Evolutionary conservation across 1,284 basidiomycete genomes (phyloP).

Genomic region (Microbotryomycetes sp.): DNA sequence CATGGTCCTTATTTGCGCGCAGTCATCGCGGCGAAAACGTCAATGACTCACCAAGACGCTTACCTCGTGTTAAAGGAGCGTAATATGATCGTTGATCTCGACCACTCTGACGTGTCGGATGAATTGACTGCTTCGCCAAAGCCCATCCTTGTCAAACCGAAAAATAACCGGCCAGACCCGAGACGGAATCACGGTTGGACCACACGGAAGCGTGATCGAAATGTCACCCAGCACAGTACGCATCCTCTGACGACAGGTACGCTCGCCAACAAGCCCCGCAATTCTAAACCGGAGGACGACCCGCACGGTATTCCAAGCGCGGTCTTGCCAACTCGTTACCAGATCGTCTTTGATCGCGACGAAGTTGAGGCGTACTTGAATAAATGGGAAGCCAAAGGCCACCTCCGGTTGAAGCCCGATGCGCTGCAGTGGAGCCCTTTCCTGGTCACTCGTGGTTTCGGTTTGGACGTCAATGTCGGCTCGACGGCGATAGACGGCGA

Average conservation of each 20-base stretch:
- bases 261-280: neutral
- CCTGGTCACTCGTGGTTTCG: conserved; percentile 54
- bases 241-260: neutral
- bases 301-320: neutral
- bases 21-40: conserved; percentile 82
- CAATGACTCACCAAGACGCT: conserved; percentile 86
- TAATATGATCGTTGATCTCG: conserved; percentile 59
- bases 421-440: conserved; percentile 94
- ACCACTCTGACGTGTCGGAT: conserved; percentile 14
- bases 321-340: conserved; percentile 63
- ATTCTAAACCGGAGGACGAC: neutral
- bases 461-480: conserved; percentile 15
- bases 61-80: conserved; percentile 68
- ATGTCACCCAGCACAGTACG: conserved; percentile 8
- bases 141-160: neutral
- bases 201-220: neutral
- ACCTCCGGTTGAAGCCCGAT: conserved; percentile 71
- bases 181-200: conserved; percentile 5
- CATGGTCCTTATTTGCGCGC: conserved; percentile 4
- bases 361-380: conserved; percentile 61
- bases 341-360: conserved; percentile 65
- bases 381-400: conserved; percentile 69
- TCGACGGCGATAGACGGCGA: conserved; percentile 17
- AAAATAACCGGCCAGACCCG: neutral
- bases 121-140: conserved; percentile 17